Evolutionary conservation across 441 rosid genomes (phyloP).

Genomic region (Cnidoscolus chayamansa): DNA sequence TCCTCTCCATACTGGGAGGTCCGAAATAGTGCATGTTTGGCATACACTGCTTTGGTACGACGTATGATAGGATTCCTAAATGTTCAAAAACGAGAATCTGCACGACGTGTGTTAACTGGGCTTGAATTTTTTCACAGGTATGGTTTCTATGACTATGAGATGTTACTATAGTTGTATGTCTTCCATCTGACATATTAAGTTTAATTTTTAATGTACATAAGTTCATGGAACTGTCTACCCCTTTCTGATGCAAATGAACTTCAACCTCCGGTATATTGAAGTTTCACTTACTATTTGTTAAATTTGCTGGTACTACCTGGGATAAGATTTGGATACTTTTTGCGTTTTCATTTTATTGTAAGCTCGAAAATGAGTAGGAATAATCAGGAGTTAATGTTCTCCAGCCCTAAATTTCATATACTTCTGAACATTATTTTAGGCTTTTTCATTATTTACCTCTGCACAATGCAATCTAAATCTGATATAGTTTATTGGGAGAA

Average conservation of each 20-base stretch:
- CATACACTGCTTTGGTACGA: slow-evolving; percentile 86
- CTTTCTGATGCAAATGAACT: not conserved
- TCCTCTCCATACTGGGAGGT: slow-evolving; percentile 98
- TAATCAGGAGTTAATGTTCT: not conserved
- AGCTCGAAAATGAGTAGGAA: not conserved
- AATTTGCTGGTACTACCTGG: not conserved
- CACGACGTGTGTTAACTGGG: slow-evolving; percentile 80
- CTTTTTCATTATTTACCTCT: not conserved
- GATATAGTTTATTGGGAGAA: not conserved
- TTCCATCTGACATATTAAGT: not conserved
- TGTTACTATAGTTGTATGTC: not conserved
- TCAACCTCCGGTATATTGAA: not conserved
- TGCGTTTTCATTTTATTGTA: slow-evolving; percentile 1
- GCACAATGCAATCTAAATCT: not conserved
- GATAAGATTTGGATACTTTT: not conserved
- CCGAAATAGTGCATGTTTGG: slow-evolving; percentile 88
- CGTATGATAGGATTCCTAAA: slow-evolving; percentile 92
- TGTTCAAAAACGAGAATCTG: slow-evolving; percentile 86
- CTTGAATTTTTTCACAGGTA: slow-evolving; percentile 98
- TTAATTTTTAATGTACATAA: slow-evolving; percentile 2
- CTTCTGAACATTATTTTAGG: not conserved
- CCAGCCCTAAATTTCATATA: not conserved
- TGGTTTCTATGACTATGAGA: slow-evolving; percentile 22
- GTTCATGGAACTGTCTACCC: not conserved
- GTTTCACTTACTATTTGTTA: not conserved